Evolutionary conservation across 1,284 basidiomycete genomes (phyloP).

Genomic region (Polyporus tsugae): DNA sequence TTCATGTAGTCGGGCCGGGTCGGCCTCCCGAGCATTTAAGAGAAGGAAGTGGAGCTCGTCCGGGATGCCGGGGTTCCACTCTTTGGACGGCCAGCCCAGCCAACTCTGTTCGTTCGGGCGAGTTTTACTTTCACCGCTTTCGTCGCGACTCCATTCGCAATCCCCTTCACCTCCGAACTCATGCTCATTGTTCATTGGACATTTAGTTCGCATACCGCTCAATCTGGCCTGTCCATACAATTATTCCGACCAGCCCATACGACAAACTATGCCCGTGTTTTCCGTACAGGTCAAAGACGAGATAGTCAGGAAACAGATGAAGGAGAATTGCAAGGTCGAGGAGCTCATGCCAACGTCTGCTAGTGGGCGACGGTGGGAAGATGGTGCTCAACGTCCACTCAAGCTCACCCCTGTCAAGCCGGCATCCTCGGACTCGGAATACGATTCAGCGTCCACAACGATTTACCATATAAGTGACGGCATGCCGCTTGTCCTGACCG

Average conservation of each 20-base stretch:
- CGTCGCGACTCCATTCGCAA: too few relatives aligned
- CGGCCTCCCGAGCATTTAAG: too few relatives aligned
- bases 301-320: conserved; percentile 87
- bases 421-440: conserved; percentile 64
- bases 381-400: conserved; percentile 88
- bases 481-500: conserved; percentile 79
- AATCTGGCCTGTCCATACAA: conserved; percentile 53
- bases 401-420: conserved; percentile 73
- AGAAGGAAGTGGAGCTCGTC: too few relatives aligned
- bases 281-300: conserved; percentile 90
- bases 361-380: conserved; percentile 91
- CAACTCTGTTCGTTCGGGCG: too few relatives aligned
- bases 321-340: conserved; percentile 96
- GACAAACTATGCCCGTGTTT: conserved; percentile 89
- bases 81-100: too few relatives aligned
- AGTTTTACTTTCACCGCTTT: not conserved
- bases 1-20: too few relatives aligned
- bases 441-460: conserved; percentile 66
- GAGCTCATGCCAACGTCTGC: conserved; percentile 94
- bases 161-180: too few relatives aligned
- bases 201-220: too few relatives aligned
- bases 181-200: too few relatives aligned
- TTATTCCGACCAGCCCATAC: conserved; percentile 87
- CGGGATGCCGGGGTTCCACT: too few relatives aligned
- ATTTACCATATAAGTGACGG: conserved; percentile 63